A percentile compares a stretch with the other conserved stretches of the same genome.
phyloP scores from a whole-genome alignment of 139 green algal species.

The Chlamydomonas schloesseri region DNA sequence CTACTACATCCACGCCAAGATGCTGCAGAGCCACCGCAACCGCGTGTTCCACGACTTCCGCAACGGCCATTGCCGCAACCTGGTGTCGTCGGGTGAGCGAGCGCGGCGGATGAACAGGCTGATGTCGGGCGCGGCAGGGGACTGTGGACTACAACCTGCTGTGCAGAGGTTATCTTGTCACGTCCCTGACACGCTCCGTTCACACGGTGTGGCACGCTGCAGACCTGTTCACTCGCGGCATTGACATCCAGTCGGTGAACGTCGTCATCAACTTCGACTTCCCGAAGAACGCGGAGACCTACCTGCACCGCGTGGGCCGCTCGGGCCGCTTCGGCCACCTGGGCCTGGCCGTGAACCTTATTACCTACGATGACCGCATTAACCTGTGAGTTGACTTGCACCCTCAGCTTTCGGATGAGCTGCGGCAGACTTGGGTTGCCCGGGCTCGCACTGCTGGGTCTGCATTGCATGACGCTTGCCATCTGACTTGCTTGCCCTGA shows the following conservation, averaged over 20 bases:
- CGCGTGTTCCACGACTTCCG: slow-evolving; percentile 99
- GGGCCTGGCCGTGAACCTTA: slow-evolving; percentile 97
- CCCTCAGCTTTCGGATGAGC: neutral
- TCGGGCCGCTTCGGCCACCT: slow-evolving; percentile 99
- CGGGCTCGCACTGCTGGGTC: too few species aligned
- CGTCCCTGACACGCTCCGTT: neutral
- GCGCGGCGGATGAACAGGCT: too few species aligned
- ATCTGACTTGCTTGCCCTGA: too few species aligned
- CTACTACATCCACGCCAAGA: slow-evolving; percentile 99
- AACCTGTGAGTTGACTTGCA: slow-evolving; percentile 84
- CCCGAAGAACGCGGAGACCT: slow-evolving; percentile 99
- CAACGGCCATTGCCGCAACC: slow-evolving; percentile 97
- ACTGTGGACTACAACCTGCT: too few species aligned
- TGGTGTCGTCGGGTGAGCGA: slow-evolving; percentile 90
- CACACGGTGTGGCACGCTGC: too few species aligned
- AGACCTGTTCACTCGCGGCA: slow-evolving; percentile 97
- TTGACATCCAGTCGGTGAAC: slow-evolving; percentile 99
- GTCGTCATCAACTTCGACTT: slow-evolving; percentile 99
- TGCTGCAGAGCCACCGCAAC: slow-evolving; percentile 99
- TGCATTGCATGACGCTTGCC: too few species aligned
- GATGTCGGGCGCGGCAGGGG: too few species aligned
- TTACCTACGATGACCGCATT: slow-evolving; percentile 98
- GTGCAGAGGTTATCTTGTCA: too few species aligned
- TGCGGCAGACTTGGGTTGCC: too few species aligned
- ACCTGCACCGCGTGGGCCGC: slow-evolving; percentile 97